Evolutionary conservation across 352 stramenopile species (phyloP), one percentile per base, ranked within the genome.

Genomic region (Elongisporangium prolatum): DNA sequence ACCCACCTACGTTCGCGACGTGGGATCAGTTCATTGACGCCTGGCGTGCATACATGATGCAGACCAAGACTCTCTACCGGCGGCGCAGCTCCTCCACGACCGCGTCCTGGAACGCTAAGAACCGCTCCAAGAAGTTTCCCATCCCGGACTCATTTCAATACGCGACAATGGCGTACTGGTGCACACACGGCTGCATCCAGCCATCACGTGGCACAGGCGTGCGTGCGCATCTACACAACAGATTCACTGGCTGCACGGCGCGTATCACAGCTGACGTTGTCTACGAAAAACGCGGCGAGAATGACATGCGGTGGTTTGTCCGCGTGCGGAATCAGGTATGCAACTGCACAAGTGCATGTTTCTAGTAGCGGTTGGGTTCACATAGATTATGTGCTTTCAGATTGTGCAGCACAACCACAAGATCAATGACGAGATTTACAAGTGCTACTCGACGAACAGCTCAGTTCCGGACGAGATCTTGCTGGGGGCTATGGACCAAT

Each of bases 121-220:
- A 88, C 60, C 79, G 77, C 17, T 88, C 80, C 61, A 88, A 89
- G 57, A 91, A 83, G 58, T 77, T 72, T 44, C 74, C 69, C 1
- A 77, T 93, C 57, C 80, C 83, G 1, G 78, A 89, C 28, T 58
- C 69, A 50, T 93, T 93, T 56, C 81, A 80, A 65, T 93, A 89
- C 59, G 83, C 83, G 21, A 93, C 80, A 13, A 93, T 93, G 80
- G 71, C 80, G 40, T 93, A 93, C 64, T 93, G 80, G 83, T 93
- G 83, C 63, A 93, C 83, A 0, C 83, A 93, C 50, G 83, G 83
- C 49, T 93, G 83, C 51, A 88, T 91, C 57, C 83, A 93, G 64
- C 79, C 76, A 6, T 89, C 83, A 9, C 69, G 83, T 2, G 70
- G 83, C 48, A 85, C 83, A 16, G 83, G 83, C 13, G 79, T 93